phyloP scores from a whole-genome alignment of 306 rosid genomes.

The Macrotyloma uniflorum region DNA sequence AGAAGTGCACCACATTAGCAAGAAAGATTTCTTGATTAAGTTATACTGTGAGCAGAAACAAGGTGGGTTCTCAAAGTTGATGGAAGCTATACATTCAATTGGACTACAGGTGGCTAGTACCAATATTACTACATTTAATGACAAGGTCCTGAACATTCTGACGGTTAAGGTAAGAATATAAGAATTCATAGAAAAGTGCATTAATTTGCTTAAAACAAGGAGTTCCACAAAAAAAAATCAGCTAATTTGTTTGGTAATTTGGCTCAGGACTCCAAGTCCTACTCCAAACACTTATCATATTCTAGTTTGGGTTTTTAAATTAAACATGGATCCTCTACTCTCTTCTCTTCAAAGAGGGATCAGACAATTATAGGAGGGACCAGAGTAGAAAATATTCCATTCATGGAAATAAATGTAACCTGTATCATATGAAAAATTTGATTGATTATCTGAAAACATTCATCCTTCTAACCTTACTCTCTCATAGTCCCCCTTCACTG shows the following conservation, averaged over 20 bases:
- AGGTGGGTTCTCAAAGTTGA: conserved; percentile 65
- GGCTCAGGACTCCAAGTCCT: not conserved
- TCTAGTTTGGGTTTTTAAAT: not conserved
- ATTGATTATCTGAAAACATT: conserved; percentile 9
- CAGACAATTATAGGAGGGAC: not conserved
- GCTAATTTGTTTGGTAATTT: not conserved
- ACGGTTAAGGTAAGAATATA: conserved; percentile 66
- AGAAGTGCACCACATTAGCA: conserved; percentile 65
- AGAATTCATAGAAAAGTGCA: not conserved
- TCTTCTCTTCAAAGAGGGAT: conserved; percentile 16
- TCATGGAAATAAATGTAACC: conserved; percentile 7
- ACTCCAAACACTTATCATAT: not conserved
- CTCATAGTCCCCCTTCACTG: not conserved
- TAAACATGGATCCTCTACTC: not conserved
- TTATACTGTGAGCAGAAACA: conserved; percentile 49
- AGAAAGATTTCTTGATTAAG: conserved; percentile 57
- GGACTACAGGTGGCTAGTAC: conserved; percentile 66
- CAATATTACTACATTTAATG: conserved; percentile 60
- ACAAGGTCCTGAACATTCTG: conserved; percentile 52
- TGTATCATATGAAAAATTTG: not conserved
- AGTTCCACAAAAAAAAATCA: not conserved
- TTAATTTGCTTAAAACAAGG: conserved; percentile 7
- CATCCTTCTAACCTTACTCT: not conserved
- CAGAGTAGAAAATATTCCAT: not conserved
- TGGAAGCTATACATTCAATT: conserved; percentile 66